Percentiles rank a stretch among this genome's conserved stretches.
These are phyloP conservation scores for Aspergillus texensis DNA, from an alignment of 2,329 filamentous ascomycete genomes.

Conservation along the genomic window DNA sequence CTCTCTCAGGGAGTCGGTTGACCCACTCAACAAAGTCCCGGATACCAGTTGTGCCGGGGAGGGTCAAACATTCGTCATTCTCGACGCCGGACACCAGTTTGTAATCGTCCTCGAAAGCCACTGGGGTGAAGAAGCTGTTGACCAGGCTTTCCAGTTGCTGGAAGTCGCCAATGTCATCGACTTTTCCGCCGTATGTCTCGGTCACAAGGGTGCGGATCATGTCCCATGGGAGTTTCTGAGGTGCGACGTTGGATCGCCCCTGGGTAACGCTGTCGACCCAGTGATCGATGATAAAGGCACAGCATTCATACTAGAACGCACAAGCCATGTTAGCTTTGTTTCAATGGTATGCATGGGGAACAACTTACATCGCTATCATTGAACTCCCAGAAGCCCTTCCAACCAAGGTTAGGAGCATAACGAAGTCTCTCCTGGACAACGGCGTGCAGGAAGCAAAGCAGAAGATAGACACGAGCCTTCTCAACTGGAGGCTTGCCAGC, in stretches of 20 bases:
- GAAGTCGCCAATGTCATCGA: slow-evolving; percentile 89
- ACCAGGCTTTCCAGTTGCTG: slow-evolving; percentile 73
- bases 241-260: slow-evolving; percentile 88
- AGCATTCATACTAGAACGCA: slow-evolving; percentile 81
- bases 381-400: slow-evolving; percentile 99
- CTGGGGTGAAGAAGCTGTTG: slow-evolving; percentile 74
- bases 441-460: slow-evolving; percentile 92
- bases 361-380: slow-evolving; percentile 94
- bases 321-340: slow-evolving; percentile 24
- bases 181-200: slow-evolving; percentile 97
- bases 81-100: slow-evolving; percentile 75
- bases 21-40: slow-evolving; percentile 91
- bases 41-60: slow-evolving; percentile 80
- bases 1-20: slow-evolving; percentile 85
- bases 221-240: slow-evolving; percentile 93
- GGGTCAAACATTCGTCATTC: slow-evolving; percentile 64
- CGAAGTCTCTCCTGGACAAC: slow-evolving; percentile 93
- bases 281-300: slow-evolving; percentile 89
- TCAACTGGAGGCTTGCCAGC: slow-evolving; percentile 84
- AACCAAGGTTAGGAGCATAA: slow-evolving; percentile 90
- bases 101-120: slow-evolving; percentile 90
- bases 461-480: slow-evolving; percentile 82
- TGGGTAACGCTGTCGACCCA: slow-evolving; percentile 85
- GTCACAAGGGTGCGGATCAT: slow-evolving; percentile 88
- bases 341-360: slow-evolving; percentile 1